These are phyloP conservation scores for Flueggea neowawraea DNA, from an alignment of 441 rosid species.

Conservation along the genomic window DNA sequence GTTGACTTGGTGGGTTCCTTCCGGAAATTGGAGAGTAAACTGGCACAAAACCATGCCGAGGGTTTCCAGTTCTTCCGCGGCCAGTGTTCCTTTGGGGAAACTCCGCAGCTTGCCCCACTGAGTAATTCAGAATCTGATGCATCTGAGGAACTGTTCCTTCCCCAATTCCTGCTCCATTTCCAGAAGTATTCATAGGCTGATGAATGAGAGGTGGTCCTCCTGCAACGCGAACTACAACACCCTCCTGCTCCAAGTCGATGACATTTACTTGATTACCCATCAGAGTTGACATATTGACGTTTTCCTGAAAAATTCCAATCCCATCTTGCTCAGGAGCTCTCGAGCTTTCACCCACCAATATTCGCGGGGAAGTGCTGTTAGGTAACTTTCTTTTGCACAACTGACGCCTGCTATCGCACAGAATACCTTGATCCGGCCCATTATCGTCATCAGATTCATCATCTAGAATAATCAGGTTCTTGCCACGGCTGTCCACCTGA, in stretches of 20 bases:
- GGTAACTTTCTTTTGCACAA: slow-evolving; percentile 31
- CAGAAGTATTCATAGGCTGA: neutral
- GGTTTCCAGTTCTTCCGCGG: slow-evolving; percentile 9
- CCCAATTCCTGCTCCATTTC: neutral
- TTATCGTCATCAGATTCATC: slow-evolving; percentile 23
- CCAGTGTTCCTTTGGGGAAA: slow-evolving; percentile 25
- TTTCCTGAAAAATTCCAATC: slow-evolving; percentile 6
- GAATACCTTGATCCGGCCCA: neutral
- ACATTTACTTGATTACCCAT: neutral
- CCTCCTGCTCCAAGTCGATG: neutral
- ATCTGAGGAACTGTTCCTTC: neutral
- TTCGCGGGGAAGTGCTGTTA: slow-evolving; percentile 10
- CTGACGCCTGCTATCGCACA: slow-evolving; percentile 11
- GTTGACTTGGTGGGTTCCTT: slow-evolving; percentile 7
- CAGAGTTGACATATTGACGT: slow-evolving; percentile 4
- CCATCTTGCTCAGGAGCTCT: slow-evolving; percentile 2
- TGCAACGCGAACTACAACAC: neutral
- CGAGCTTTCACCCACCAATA: slow-evolving; percentile 14
- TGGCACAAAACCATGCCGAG: slow-evolving; percentile 4
- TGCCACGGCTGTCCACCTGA: neutral
- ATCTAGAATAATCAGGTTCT: no score
- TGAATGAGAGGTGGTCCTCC: neutral
- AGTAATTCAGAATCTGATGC: neutral
- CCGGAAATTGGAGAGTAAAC: slow-evolving; percentile 3
- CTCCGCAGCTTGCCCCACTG: slow-evolving; percentile 8